phyloP scores from a whole-genome alignment of 2,329 filamentous ascomycete genomes.

The Chaetomiaceae sp. region DNA sequence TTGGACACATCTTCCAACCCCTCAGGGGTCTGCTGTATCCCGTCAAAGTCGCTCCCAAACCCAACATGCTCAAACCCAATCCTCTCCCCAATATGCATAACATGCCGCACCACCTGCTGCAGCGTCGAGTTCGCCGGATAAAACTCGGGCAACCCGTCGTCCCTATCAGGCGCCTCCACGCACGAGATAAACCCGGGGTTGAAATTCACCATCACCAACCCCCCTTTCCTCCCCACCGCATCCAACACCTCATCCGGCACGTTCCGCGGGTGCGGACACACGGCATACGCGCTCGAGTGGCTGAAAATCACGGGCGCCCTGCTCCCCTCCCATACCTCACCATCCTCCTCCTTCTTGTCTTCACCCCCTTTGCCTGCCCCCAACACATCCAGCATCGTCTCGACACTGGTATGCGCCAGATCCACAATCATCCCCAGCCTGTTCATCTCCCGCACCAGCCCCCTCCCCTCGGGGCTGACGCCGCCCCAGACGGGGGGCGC shows the following conservation, averaged over 20 bases:
- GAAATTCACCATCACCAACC: slow-evolving; percentile 90
- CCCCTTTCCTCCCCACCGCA: slow-evolving; percentile 67
- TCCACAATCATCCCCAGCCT: slow-evolving; percentile 92
- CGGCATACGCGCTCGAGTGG: slow-evolving; percentile 73
- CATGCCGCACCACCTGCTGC: slow-evolving; percentile 72
- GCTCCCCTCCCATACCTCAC: slow-evolving; percentile 63
- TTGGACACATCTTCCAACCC: slow-evolving; percentile 83
- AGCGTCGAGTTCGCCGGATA: slow-evolving; percentile 68
- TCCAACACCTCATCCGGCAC: slow-evolving; percentile 79
- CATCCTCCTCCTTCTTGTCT: slow-evolving; percentile 35
- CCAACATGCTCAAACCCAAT: slow-evolving; percentile 89
- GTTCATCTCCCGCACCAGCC: slow-evolving; percentile 84
- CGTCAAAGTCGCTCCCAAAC: slow-evolving; percentile 86
- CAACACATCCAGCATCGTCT: slow-evolving; percentile 83
- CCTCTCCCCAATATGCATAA: slow-evolving; percentile 73
- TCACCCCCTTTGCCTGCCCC: slow-evolving; percentile 34
- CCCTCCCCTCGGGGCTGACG: slow-evolving; percentile 64
- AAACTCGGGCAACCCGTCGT: slow-evolving; percentile 63
- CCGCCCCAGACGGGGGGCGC: slow-evolving; percentile 63
- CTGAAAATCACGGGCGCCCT: slow-evolving; percentile 82
- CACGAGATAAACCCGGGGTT: slow-evolving; percentile 79
- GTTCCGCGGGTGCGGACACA: slow-evolving; percentile 88
- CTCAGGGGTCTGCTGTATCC: slow-evolving; percentile 59
- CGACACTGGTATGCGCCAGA: slow-evolving; percentile 68
- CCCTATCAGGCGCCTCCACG: slow-evolving; percentile 48